A percentile compares a stretch with the other conserved stretches of the same genome.
These are phyloP conservation scores for Mycena alexandri DNA, from an alignment of 768 basidiomycete genomes.

Conservation along the genomic window DNA sequence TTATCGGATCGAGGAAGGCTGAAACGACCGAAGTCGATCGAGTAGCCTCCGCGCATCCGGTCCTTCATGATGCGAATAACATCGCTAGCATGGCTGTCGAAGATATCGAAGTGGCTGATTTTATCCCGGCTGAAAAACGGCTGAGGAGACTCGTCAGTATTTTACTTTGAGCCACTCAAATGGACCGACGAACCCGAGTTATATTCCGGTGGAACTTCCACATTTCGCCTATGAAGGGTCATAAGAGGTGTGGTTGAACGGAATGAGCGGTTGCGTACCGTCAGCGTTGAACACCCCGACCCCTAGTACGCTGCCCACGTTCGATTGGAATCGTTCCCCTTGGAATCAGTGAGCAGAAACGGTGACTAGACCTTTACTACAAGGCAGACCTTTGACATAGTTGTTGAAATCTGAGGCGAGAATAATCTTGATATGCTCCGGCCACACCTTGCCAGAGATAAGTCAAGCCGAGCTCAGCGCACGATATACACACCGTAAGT, in stretches of 20 bases:
- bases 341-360: slow-evolving; percentile 16
- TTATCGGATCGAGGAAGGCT: slow-evolving; percentile 67
- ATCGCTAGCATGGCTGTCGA: slow-evolving; percentile 62
- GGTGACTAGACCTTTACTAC: not conserved
- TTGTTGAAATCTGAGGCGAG: slow-evolving; percentile 47
- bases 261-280: slow-evolving; percentile 45
- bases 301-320: slow-evolving; percentile 31
- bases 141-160: slow-evolving; percentile 48
- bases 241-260: not conserved
- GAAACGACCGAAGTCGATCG: slow-evolving; percentile 68
- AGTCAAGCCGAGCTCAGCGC: no score
- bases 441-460: slow-evolving; percentile 10
- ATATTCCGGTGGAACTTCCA: slow-evolving; percentile 61
- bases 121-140: slow-evolving; percentile 72
- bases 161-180: not conserved
- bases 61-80: slow-evolving; percentile 57
- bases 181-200: slow-evolving; percentile 32
- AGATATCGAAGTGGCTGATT: slow-evolving; percentile 67
- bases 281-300: slow-evolving; percentile 72
- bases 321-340: slow-evolving; percentile 38
- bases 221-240: slow-evolving; percentile 56
- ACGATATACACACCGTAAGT: slow-evolving; percentile 31
- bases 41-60: slow-evolving; percentile 59
- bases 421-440: slow-evolving; percentile 42
- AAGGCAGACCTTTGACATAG: slow-evolving; percentile 41